Conservation (phyloP, 768 basidiomycete genomes). For the Termitomyces sp. region DNA sequence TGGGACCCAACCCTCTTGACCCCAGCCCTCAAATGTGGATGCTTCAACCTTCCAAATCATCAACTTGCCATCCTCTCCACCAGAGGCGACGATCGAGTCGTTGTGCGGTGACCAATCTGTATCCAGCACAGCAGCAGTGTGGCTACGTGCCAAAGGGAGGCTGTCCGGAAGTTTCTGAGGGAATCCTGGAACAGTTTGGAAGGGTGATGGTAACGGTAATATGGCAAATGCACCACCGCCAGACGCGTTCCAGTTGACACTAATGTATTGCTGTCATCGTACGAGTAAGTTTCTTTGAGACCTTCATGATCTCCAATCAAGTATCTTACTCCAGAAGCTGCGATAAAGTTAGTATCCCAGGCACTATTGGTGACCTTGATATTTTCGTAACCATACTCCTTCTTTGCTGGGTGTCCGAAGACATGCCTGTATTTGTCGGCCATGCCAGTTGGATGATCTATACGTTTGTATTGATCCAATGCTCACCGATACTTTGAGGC, state of each 20-base stretch:
- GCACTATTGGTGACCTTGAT: constrained; percentile 84
- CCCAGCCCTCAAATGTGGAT: constrained; percentile 77
- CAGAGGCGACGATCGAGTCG: constrained; percentile 86
- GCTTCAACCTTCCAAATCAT: constrained; percentile 84
- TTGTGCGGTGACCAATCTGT: constrained; percentile 97
- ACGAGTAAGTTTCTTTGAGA: constrained; percentile 5
- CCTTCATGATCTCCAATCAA: not conserved
- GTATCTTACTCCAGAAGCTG: constrained; percentile 72
- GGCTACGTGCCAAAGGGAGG: constrained; percentile 85
- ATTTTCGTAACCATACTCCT: constrained; percentile 76
- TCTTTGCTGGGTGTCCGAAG: constrained; percentile 85
- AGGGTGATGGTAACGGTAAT: constrained; percentile 78
- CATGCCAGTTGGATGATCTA: not conserved
- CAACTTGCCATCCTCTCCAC: constrained; percentile 90
- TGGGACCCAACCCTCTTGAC: constrained; percentile 75
- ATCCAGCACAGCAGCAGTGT: constrained; percentile 83
- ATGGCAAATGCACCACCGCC: constrained; percentile 96
- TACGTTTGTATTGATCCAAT: not conserved
- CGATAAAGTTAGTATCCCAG: constrained; percentile 93
- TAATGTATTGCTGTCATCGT: constrained; percentile 64
- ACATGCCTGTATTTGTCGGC: constrained; percentile 61
- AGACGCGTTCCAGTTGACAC: constrained; percentile 91
- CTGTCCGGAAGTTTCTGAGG: constrained; percentile 86
- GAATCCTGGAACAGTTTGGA: constrained; percentile 45
- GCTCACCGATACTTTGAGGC: constrained; percentile 81